A percentile compares a stretch with the other conserved stretches of the same genome.
These are phyloP conservation scores for Orbilia brochopaga DNA, from an alignment of 2,329 filamentous ascomycete species.

Conservation along the genomic window DNA sequence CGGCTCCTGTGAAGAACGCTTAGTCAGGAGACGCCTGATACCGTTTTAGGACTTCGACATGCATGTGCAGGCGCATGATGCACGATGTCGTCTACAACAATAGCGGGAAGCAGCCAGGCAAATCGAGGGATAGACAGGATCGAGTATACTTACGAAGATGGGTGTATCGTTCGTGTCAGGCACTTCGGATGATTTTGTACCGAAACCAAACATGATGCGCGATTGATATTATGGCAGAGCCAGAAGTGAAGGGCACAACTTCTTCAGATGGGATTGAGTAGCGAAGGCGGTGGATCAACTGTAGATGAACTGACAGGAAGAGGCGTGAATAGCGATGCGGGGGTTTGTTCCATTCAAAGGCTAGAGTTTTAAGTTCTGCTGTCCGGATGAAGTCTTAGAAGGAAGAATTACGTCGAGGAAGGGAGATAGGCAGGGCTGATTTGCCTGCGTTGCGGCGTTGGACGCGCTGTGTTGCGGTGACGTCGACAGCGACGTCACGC, in stretches of 20 bases:
- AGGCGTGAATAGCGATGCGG: neutral
- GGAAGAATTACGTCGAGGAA: neutral
- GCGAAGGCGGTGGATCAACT: neutral
- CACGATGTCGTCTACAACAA: no score
- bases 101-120: neutral
- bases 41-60: no score
- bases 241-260: neutral
- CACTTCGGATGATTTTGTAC: slow-evolving; percentile 40
- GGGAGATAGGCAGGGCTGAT: neutral
- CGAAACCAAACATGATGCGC: slow-evolving; percentile 28
- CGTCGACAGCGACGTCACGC: neutral
- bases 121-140: slow-evolving; percentile 6
- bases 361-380: neutral
- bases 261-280: no score
- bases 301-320: slow-evolving; percentile 6
- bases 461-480: neutral
- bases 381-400: neutral
- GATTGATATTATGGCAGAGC: neutral
- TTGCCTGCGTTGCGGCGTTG: slow-evolving; percentile 1
- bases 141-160: slow-evolving; percentile 22
- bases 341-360: no score
- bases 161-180: slow-evolving; percentile 32
- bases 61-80: no score
- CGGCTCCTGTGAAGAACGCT: slow-evolving; percentile 25
- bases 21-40: slow-evolving; percentile 8